Percentiles rank a stretch among this genome's conserved stretches.
Evolutionary conservation across 1,139 yeast genomes (phyloP).

Genomic region (Candida neerlandica): DNA sequence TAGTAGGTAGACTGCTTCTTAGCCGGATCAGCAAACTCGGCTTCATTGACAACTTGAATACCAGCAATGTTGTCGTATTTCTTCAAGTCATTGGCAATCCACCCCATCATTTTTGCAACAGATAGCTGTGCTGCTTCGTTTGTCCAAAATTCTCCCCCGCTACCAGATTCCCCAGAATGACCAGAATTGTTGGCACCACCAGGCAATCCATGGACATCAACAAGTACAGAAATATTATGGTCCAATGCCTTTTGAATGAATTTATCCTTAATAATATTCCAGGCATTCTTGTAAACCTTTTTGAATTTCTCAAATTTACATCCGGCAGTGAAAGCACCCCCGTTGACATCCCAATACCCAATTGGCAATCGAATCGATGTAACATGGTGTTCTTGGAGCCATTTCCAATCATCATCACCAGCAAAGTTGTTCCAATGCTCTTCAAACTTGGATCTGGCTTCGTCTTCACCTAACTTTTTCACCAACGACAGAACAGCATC

Average conservation of each 20-base stretch:
- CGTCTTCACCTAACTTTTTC: slow-evolving; percentile 52
- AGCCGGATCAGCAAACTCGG: slow-evolving; percentile 58
- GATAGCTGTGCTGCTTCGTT: slow-evolving; percentile 44
- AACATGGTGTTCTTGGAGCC: slow-evolving; percentile 66
- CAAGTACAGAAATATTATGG: slow-evolving; percentile 67
- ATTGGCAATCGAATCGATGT: slow-evolving; percentile 83
- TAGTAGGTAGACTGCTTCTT: slow-evolving; percentile 63
- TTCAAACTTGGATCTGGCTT: slow-evolving; percentile 59
- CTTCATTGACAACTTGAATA: slow-evolving; percentile 83
- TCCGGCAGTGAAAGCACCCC: slow-evolving; percentile 57
- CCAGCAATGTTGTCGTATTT: slow-evolving; percentile 72
- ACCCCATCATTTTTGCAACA: slow-evolving; percentile 56
- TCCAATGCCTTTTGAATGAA: slow-evolving; percentile 57
- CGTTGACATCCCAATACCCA: slow-evolving; percentile 85
- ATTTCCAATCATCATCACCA: slow-evolving; percentile 74
- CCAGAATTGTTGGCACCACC: slow-evolving; percentile 87
- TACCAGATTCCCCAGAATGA: slow-evolving; percentile 73
- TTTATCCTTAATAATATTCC: slow-evolving; percentile 57
- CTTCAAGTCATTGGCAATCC: slow-evolving; percentile 62
- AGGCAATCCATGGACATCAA: slow-evolving; percentile 89
- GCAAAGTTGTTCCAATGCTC: slow-evolving; percentile 71
- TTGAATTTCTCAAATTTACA: slow-evolving; percentile 63
- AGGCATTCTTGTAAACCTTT: slow-evolving; percentile 67
- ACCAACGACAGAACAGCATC: slow-evolving; percentile 64
- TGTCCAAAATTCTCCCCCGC: slow-evolving; percentile 68